Evolutionary conservation across 176 grass and related monocot genomes (phyloP), one percentile per base, ranked within the genome.

Genomic region (Hsuehochloa calcarea): DNA sequence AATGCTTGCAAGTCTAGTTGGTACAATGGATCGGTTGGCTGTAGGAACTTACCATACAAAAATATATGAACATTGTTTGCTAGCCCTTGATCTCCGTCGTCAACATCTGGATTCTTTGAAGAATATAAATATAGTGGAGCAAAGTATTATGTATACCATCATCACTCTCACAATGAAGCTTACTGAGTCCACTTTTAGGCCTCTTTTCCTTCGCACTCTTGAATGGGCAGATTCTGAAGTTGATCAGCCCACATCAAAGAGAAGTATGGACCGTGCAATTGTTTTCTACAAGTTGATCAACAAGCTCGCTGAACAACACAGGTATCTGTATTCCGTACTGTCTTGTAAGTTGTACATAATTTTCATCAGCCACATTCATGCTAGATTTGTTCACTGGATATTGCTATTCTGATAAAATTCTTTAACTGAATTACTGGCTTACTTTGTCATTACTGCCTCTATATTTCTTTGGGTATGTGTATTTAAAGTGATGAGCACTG

Each of bases 121-220:
- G 81, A 87, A 93, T 80, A 80, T 93, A 87, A 79, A 90, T 89
- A 49, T 84, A 39, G 91, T 92, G 19, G 96, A 98, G 61, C 85
- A 90, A 84, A 93, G 91, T 87, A 85, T 95, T 72, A 89, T 92
- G 70, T 52, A 93, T 63, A 90, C 93, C 49, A 91, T 98, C 63
- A 87, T 85, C 3, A 61, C 81, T 87, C 86, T 95, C 14, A 93
- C 96, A 39, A 90, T 98, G 91, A 93, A 93, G 43, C 91, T 98
- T 79, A 93, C 96, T 14, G 96, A 98, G 77, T 77, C 87, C 23
- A 98, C 92, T 87, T 98, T 98, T 87, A 92, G 91, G 76, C 93
- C 95, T 85, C 89, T 93, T 65, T 95, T 98, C 86, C 86, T 95
- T 71, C 80, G 78, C 15, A 92, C 89, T 88, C 74, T 90, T 84